Conservation (phyloP, 148 eudicot species). For the Camellia japonica region DNA sequence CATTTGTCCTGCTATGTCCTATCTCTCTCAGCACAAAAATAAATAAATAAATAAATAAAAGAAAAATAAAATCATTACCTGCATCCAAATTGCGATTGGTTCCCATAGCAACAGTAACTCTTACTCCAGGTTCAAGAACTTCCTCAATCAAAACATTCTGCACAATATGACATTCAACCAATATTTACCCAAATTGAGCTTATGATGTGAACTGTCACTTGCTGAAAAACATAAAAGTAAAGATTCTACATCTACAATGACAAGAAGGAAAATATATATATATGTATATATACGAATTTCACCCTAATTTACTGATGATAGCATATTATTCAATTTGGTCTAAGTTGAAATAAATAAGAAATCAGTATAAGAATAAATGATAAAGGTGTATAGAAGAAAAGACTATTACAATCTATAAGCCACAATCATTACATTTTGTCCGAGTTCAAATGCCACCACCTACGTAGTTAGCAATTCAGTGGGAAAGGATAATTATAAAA, state of each 20-base stretch:
- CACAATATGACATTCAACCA: constrained; percentile 22
- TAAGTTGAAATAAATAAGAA: no score
- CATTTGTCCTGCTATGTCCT: no score
- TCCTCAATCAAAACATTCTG: constrained; percentile 81
- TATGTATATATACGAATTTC: neutral
- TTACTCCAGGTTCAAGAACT: constrained; percentile 73
- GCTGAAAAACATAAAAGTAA: constrained; percentile 14
- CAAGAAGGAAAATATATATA: neutral
- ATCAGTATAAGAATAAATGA: no score
- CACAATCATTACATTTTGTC: no score
- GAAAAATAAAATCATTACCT: constrained; percentile 30
- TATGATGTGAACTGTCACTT: neutral
- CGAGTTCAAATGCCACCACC: no score
- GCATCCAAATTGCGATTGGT: constrained; percentile 60
- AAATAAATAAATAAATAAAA: neutral
- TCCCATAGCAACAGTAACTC: constrained; percentile 93
- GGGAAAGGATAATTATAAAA: neutral
- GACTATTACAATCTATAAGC: no score
- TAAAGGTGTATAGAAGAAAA: no score
- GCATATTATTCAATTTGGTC: no score
- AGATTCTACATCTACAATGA: neutral
- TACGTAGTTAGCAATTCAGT: no score
- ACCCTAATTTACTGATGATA: neutral
- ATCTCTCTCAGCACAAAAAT: neutral
- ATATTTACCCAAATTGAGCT: neutral